Conservation (phyloP, 2,329 filamentous ascomycete genomes). For the Zopfia rhizophila region DNA sequence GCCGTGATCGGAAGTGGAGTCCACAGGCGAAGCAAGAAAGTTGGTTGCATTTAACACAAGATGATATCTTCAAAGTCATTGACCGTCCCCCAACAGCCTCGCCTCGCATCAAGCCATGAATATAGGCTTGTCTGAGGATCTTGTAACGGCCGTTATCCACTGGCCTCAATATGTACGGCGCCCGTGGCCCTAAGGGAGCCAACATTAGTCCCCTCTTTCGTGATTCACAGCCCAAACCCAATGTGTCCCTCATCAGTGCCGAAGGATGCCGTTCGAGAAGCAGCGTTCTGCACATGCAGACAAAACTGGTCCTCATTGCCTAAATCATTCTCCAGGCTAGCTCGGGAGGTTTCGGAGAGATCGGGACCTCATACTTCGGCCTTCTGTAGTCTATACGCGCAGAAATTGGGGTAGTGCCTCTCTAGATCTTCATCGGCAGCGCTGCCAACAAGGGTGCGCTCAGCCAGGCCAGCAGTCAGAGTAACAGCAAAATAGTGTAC, state of each 20-base stretch:
- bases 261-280: conserved; percentile 6
- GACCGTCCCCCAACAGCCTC: conserved; percentile 1
- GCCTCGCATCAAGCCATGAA: conserved; percentile 20
- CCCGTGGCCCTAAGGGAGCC: conserved; percentile 21
- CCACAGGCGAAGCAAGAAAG: too few relatives aligned
- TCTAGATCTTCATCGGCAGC: too few relatives aligned
- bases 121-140: conserved; percentile 17
- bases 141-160: conserved; percentile 5
- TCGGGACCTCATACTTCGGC: conserved; percentile 1
- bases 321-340: conserved; percentile 2
- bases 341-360: not conserved
- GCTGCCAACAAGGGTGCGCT: too few relatives aligned
- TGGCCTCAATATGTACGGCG: conserved; percentile 20
- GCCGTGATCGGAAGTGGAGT: too few relatives aligned
- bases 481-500: too few relatives aligned
- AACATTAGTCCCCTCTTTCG: conserved; percentile 15
- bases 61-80: not conserved
- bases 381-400: conserved; percentile 1
- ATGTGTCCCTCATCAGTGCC: conserved; percentile 15
- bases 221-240: conserved; percentile 17
- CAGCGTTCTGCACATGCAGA: not conserved
- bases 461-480: too few relatives aligned
- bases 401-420: conserved; percentile 3
- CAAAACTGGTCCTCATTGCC: conserved; percentile 2
- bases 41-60: too few relatives aligned